Evolutionary conservation across 805 yeast species (phyloP).

Genomic region (Diddensiella santjacobensis): DNA sequence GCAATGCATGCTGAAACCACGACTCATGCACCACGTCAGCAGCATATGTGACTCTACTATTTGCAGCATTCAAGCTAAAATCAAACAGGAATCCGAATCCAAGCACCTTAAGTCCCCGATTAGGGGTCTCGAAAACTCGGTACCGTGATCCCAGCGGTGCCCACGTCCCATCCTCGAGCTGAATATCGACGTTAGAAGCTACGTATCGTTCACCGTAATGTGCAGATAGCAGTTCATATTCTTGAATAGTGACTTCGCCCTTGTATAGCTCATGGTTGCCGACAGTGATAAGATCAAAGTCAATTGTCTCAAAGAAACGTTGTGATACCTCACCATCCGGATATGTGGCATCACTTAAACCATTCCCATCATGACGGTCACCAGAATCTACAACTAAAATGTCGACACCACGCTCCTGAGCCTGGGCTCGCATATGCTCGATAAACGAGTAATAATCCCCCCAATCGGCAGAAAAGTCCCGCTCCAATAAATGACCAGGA

Average conservation of each 20-base stretch:
- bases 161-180: conserved; percentile 36
- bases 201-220: conserved; percentile 60
- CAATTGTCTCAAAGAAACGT: conserved; percentile 54
- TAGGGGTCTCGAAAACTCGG: conserved; percentile 61
- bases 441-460: conserved; percentile 81
- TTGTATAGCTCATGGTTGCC: conserved; percentile 91
- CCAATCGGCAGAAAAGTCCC: conserved; percentile 80
- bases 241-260: conserved; percentile 59
- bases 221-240: conserved; percentile 56
- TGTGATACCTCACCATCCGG: conserved; percentile 69
- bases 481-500: conserved; percentile 81
- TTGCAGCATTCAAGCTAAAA: conserved; percentile 56
- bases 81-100: conserved; percentile 79
- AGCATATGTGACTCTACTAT: conserved; percentile 63
- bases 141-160: conserved; percentile 67
- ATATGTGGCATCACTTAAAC: conserved; percentile 70
- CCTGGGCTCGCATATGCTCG: conserved; percentile 43
- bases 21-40: conserved; percentile 47
- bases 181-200: conserved; percentile 38
- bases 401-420: conserved; percentile 52
- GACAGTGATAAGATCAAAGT: conserved; percentile 74
- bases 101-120: conserved; percentile 49
- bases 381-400: conserved; percentile 80
- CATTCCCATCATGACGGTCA: conserved; percentile 93
- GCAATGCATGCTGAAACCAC: conserved; percentile 59